These are phyloP conservation scores for Lactifluus pinguis DNA, from an alignment of 768 basidiomycete genomes.

Conservation along the genomic window DNA sequence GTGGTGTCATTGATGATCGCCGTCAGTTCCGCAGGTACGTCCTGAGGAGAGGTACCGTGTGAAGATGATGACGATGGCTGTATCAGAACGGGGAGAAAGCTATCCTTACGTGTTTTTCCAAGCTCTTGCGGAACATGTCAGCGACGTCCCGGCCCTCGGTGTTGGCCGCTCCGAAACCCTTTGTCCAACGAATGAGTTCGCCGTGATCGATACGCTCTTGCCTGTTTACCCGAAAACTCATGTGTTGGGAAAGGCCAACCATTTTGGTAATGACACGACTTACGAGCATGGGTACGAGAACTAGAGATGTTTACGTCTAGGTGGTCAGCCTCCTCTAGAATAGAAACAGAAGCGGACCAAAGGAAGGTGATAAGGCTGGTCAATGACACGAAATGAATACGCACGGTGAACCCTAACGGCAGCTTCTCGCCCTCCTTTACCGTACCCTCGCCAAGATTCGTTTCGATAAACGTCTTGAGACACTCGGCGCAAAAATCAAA, in stretches of 20 bases:
- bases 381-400: constrained; percentile 26
- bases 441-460: constrained; percentile 48
- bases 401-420: constrained; percentile 88
- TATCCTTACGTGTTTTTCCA: constrained; percentile 60
- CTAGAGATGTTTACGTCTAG: constrained; percentile 28
- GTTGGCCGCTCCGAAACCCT: constrained; percentile 88
- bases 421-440: constrained; percentile 49
- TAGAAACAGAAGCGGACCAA: constrained; percentile 3
- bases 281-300: constrained; percentile 95
- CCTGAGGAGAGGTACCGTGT: constrained; percentile 33
- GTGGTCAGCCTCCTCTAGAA: constrained; percentile 12
- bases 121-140: constrained; percentile 80
- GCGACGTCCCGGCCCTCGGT: constrained; percentile 92
- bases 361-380: constrained; percentile 11
- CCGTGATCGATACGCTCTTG: constrained; percentile 93
- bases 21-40: constrained; percentile 74
- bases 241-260: neutral
- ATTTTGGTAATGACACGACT: constrained; percentile 28
- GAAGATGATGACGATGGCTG: neutral
- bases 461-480: constrained; percentile 78
- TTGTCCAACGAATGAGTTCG: constrained; percentile 96
- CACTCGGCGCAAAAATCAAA: constrained; percentile 98
- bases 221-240: constrained; percentile 30
- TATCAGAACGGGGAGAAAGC: neutral
- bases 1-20: constrained; percentile 98